Base-by-base conservation (phyloP, 768 basidiomycete genomes). In the Pleurotus ostreatus region DNA sequence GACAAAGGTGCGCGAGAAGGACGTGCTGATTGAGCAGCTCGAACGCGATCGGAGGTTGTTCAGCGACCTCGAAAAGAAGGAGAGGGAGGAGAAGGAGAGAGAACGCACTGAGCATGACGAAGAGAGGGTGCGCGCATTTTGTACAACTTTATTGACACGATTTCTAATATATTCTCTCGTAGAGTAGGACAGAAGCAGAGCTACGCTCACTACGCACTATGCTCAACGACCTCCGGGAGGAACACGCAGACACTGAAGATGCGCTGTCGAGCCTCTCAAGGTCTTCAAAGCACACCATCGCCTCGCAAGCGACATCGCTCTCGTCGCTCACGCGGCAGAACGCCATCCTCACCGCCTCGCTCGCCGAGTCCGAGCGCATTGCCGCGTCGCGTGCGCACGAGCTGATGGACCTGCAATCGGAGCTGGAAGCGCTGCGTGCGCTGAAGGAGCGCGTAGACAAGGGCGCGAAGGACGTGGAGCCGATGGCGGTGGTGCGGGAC, bases 1-100 rank as follows among this genome's bases (percentile, higher is more conserved):
- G 66, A 76, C 78, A 11, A 85, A 84, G 65, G 71, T 91, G 3
- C 75, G 84, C 30, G 85, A 91, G 68, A 82, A 80, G 64, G 85
- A 89, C 2, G 60, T 76, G 1, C 66, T 71, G 20, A 78, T 92
- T 23, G 87, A 88, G 43, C 71, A 82, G 44, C 74, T 93, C 8
- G 87, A 91, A 62, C 72, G 79, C 15, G 90, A 92, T 63, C 25
- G 34, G 16, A 34, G 51, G 34, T 41, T 8, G 37, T 38, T 38
- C 20, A 39, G 37, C n/a, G 51, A 53, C 11, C 18, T 40, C 6
- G 51, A 72, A 66, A 73, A 78, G 48, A 81, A 84, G 38, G 88
- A 90, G 58, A 72, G 81, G 20, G 82, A 84, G 57, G 86, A 85
- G 67, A 87, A 82, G 67, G 84, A 89, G 56, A 67, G 66, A 8